Base-by-base conservation (phyloP, 805 yeast species). In the Clavispora asparagi region DNA sequence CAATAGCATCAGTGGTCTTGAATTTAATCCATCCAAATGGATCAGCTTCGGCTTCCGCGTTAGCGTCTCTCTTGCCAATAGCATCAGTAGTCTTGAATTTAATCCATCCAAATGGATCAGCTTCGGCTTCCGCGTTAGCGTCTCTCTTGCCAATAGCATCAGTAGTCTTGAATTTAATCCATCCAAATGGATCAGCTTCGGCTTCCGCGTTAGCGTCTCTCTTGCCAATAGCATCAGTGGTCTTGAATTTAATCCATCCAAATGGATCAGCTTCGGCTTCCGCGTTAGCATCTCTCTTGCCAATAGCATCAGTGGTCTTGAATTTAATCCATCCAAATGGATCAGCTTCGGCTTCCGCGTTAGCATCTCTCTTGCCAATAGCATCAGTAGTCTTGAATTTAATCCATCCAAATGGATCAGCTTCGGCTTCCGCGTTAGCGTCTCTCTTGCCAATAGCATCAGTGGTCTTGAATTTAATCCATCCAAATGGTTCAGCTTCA, bases 131-230 rank as follows among this genome's bases (percentile, higher is more conserved):
- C 26, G 54, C 50, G 25, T 49, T 48, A 7, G 51, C 55, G n/a
- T 54, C 57, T 42, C 58, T 54, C 40, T 46, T 54, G 13, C 36
- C 37, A 41, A 52, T 41, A 6, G 50, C 41, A n/a, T 45, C 36
- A 10, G 44, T 46, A 30, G 39, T 28, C 27, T 26, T 30, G 35
- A 40, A 40, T n/a, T 30, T 19, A 25, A 46, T 35, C 50, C 46
- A 46, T 16, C 42, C 42, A 44, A 44, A 45, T 29, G 44, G 32
- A 6, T 40, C 42, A n/a, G 43, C 48, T 19, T 40, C 43, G 2
- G 42, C 42, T 7, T 31, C 40, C 12, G 40, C 41, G 8, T 40
- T 12, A 16, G 43, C 43, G 25, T 41, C 43, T 35, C 44, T 42
- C 27, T 42, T 42, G 11, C 16, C 40, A 13, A 52, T 41, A 4